Evolutionary conservation across 768 basidiomycete species (phyloP), one percentile per base, ranked within the genome.

Genomic region (Mycena alexandri): DNA sequence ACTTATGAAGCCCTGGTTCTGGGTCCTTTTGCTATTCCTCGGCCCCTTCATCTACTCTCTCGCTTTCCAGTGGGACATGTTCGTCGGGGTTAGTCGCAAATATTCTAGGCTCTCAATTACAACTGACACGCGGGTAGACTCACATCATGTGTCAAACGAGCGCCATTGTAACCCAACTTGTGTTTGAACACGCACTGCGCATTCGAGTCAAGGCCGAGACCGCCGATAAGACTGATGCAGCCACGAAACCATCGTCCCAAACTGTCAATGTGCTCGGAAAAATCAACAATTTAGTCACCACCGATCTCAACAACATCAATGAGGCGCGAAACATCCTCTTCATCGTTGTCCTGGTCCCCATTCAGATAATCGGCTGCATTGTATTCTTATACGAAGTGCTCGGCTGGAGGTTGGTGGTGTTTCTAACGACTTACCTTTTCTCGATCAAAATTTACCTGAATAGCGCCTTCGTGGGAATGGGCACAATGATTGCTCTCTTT

Each of bases 281-380:
- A 74, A 89, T 94, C 73, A 93, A 90, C 75, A 93, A 91, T 58
- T 78, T 93, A 5, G 84, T 92, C 36, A 88, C 91, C 11, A 87
- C 88, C 1, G 93, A 94, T 76, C 53, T 51, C 19, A 21, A 14
- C 16, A 44, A 48, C 29, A 59, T 65, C 17, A 33, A n/a, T 33
- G 50, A 65, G 33, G 21, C 51, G 2, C 56, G 56, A 24, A 53
- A 65, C 57, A 29, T 59, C 4, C 16, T 65, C 7, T 50, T 61
- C 19, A 19, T 71, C 14, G 34, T 53, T 25, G 21, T 58, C 3
- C 19, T 55, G 1, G 46, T 83, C 21, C 85, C 84, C 2, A 72
- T 85, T 16, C 81, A 83, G 62, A 73, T 84, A 14, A 66, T 65
- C 0, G 65, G 80, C 17, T 82, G 77, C 34, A 78, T 81, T 38